Conservation (phyloP, 2,329 filamentous ascomycete genomes). For the Zasmidium angulare region DNA sequence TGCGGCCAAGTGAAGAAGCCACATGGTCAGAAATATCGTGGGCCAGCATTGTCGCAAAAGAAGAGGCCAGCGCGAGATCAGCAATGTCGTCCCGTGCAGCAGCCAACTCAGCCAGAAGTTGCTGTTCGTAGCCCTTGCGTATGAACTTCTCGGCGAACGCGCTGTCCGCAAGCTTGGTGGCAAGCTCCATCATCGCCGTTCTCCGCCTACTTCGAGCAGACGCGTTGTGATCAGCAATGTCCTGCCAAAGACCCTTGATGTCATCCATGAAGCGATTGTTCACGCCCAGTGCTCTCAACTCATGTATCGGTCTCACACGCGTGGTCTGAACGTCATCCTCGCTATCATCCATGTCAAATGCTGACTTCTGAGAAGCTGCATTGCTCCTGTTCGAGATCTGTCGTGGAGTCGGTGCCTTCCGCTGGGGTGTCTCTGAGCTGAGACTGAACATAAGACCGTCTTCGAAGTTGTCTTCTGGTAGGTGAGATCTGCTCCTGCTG, state of each 20-base stretch:
- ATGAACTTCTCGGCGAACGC: constrained; percentile 69
- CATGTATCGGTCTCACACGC: constrained; percentile 59
- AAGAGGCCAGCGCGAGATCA: constrained; percentile 63
- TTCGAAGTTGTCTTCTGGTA: constrained; percentile 53
- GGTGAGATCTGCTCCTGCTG: constrained; percentile 58
- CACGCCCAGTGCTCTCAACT: constrained; percentile 59
- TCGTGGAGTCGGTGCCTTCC: constrained; percentile 7
- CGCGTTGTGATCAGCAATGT: constrained; percentile 51
- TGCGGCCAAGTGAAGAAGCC: constrained; percentile 51
- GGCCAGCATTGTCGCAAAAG: constrained; percentile 62
- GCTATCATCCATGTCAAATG: constrained; percentile 45
- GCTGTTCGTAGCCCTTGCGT: constrained; percentile 69
- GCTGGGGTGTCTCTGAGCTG: constrained; percentile 27
- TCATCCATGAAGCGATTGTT: constrained; percentile 58
- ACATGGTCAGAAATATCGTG: constrained; percentile 62
- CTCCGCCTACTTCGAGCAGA: constrained; percentile 50
- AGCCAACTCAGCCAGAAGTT: constrained; percentile 63
- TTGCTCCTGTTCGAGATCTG: constrained; percentile 15
- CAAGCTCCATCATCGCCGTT: constrained; percentile 57
- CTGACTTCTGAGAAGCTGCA: constrained; percentile 26
- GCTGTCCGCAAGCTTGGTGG: constrained; percentile 56
- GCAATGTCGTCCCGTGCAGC: constrained; percentile 44
- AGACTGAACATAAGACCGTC: constrained; percentile 34
- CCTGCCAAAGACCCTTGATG: constrained; percentile 58
- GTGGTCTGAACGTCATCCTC: constrained; percentile 44